A percentile compares a stretch with the other conserved stretches of the same genome.
These are phyloP conservation scores for Cymbidium sinense DNA, from an alignment of 106 monocot species.

Conservation along the genomic window DNA sequence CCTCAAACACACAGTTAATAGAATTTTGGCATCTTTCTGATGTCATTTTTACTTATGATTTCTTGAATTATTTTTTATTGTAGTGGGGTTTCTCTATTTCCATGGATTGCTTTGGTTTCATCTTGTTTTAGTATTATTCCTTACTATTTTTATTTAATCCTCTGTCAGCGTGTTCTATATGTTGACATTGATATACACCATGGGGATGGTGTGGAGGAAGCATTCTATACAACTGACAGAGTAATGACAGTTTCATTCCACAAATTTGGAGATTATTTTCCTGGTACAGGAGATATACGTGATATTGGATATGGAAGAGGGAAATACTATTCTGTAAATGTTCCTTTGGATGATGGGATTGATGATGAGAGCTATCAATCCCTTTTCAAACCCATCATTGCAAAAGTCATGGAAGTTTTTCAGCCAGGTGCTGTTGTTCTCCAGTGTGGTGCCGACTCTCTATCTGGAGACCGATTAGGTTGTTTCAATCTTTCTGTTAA, in stretches of 20 bases:
- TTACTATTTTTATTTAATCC: neutral
- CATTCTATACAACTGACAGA: conserved; percentile 48
- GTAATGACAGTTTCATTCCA: conserved; percentile 57
- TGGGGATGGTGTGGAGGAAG: conserved; percentile 48
- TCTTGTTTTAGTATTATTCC: neutral
- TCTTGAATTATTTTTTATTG: neutral
- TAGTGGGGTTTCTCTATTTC: neutral
- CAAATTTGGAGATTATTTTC: conserved; percentile 49
- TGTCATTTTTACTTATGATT: too few relatives aligned
- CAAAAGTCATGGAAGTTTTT: conserved; percentile 41
- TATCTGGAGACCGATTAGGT: conserved; percentile 39
- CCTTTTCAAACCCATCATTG: conserved; percentile 34
- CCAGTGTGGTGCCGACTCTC: conserved; percentile 42
- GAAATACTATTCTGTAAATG: conserved; percentile 29
- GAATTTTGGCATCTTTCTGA: neutral
- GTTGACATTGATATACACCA: conserved; percentile 49
- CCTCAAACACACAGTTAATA: neutral
- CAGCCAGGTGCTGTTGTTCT: conserved; percentile 35
- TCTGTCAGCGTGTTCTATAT: conserved; percentile 36
- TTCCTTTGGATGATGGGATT: conserved; percentile 31
- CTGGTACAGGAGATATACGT: conserved; percentile 19
- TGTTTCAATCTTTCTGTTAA: conserved; percentile 39
- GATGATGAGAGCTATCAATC: conserved; percentile 29
- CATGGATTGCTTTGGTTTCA: neutral
- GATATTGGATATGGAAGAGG: conserved; percentile 23